Percentiles rank a stretch among this genome's conserved stretches.
These are phyloP conservation scores for Rostrohypoxylon terebratum DNA, from an alignment of 495 filamentous ascomycete species.

Conservation along the genomic window DNA sequence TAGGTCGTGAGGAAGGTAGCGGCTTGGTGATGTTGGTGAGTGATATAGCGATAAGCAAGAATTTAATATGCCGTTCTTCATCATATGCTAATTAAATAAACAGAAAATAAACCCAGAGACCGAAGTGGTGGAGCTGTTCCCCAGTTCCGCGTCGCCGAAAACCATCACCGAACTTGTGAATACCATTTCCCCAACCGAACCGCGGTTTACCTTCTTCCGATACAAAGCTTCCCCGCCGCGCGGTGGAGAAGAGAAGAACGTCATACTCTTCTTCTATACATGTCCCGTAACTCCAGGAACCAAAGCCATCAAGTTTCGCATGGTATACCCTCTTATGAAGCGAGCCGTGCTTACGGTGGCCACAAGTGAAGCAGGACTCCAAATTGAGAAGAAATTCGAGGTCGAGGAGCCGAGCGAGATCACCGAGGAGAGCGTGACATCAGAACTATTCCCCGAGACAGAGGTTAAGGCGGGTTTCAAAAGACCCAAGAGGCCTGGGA, in stretches of 20 bases:
- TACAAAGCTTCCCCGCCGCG: slow-evolving; percentile 62
- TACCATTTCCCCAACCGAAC: slow-evolving; percentile 81
- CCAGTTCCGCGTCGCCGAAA: slow-evolving; percentile 59
- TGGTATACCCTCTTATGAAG: slow-evolving; percentile 92
- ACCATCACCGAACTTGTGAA: slow-evolving; percentile 63
- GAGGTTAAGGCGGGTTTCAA: slow-evolving; percentile 80
- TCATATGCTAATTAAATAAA: neutral
- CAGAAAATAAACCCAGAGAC: slow-evolving; percentile 79
- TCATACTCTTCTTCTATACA: slow-evolving; percentile 93
- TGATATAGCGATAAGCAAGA: slow-evolving; percentile 16
- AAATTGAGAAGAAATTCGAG: slow-evolving; percentile 78
- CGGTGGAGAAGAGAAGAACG: slow-evolving; percentile 66
- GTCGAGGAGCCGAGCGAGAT: slow-evolving; percentile 79
- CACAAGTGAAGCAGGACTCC: slow-evolving; percentile 74
- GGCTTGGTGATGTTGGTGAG: slow-evolving; percentile 84
- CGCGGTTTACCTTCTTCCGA: slow-evolving; percentile 91
- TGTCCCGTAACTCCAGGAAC: slow-evolving; percentile 75
- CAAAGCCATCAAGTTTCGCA: slow-evolving; percentile 87
- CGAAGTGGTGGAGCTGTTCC: slow-evolving; percentile 82
- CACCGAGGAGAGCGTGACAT: slow-evolving; percentile 73
- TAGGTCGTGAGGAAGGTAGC: slow-evolving; percentile 64
- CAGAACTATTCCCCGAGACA: slow-evolving; percentile 79
- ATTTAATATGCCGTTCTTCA: too few relatives aligned
- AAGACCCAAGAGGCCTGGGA: slow-evolving; percentile 89
- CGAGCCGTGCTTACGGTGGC: slow-evolving; percentile 75